Evolutionary conservation across 1,284 basidiomycete genomes (phyloP).

Genomic region (Mycena citricolor): DNA sequence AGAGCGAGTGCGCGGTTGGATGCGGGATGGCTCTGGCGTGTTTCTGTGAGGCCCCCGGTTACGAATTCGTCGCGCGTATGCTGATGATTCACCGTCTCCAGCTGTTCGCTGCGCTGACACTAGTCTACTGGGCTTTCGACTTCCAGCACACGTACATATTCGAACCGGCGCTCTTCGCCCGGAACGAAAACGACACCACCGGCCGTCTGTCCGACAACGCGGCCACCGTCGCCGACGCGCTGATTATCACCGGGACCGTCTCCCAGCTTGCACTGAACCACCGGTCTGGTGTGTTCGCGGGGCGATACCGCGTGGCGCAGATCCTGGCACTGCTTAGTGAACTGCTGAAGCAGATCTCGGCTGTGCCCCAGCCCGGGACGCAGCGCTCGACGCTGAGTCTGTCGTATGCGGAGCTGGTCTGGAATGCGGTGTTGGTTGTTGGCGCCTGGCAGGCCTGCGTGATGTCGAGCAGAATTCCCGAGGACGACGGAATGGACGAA

Average conservation of each 20-base stretch:
- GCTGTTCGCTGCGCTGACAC: no score
- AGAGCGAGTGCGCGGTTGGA: not conserved
- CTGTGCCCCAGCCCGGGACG: not conserved
- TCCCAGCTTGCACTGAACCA: slow-evolving; percentile 6
- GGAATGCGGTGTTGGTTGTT: not conserved
- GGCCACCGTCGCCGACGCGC: not conserved
- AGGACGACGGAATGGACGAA: slow-evolving; percentile 3
- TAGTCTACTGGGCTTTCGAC: no score
- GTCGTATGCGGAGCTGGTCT: not conserved
- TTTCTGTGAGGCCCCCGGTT: no score
- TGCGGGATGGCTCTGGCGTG: slow-evolving; percentile 1
- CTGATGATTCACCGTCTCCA: no score
- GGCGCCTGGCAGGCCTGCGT: slow-evolving; percentile 6
- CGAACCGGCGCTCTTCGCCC: no score
- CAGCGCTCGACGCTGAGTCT: not conserved
- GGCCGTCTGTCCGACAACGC: not conserved
- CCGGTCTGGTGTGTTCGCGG: slow-evolving; percentile 6
- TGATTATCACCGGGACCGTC: not conserved
- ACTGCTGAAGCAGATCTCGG: not conserved
- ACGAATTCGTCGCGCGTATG: no score
- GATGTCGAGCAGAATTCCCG: slow-evolving; percentile 1
- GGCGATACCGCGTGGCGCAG: not conserved
- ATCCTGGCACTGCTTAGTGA: not conserved
- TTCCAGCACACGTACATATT: no score
- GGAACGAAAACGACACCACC: no score